Conservation (phyloP, 2,329 filamentous ascomycete genomes). For the Cyclaneusma minus region DNA sequence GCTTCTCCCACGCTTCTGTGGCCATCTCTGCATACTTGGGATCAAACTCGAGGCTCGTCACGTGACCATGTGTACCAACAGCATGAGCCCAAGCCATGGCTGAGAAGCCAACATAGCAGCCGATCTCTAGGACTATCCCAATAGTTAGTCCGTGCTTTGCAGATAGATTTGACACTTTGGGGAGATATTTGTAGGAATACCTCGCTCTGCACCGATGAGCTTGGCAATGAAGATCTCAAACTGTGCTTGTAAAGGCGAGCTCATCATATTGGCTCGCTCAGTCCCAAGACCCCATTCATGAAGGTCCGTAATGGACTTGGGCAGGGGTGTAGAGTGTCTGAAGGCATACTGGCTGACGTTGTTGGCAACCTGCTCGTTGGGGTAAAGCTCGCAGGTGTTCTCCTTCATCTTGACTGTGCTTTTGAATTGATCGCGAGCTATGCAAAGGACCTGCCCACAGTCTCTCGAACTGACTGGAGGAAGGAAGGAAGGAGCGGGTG, state of each 20-base stretch:
- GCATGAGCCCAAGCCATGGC: conserved; percentile 12
- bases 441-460: too few species aligned
- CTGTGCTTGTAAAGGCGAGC: conserved; percentile 11
- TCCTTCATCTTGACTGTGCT: conserved; percentile 12
- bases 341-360: conserved; percentile 28
- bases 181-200: conserved; percentile 4
- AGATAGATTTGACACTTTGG: conserved; percentile 10
- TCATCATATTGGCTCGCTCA: conserved; percentile 11
- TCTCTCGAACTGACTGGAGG: too few species aligned
- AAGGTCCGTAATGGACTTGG: conserved; percentile 25
- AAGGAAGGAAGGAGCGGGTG: too few species aligned
- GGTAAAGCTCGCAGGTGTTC: conserved; percentile 22
- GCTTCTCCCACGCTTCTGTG: conserved; percentile 21
- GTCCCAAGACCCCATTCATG: conserved; percentile 18
- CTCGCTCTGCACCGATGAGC: conserved; percentile 11
- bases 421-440: too few species aligned
- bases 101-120: conserved; percentile 15
- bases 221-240: conserved; percentile 11
- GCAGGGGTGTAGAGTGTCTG: conserved; percentile 25
- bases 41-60: conserved; percentile 28
- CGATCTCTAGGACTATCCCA: conserved; percentile 14
- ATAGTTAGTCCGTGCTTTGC: conserved; percentile 11
- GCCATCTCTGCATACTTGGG: conserved; percentile 27
- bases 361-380: conserved; percentile 23
- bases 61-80: conserved; percentile 12